These are phyloP conservation scores for Trichoderma gracile DNA, from an alignment of 2,329 filamentous ascomycete genomes.

Conservation along the genomic window DNA sequence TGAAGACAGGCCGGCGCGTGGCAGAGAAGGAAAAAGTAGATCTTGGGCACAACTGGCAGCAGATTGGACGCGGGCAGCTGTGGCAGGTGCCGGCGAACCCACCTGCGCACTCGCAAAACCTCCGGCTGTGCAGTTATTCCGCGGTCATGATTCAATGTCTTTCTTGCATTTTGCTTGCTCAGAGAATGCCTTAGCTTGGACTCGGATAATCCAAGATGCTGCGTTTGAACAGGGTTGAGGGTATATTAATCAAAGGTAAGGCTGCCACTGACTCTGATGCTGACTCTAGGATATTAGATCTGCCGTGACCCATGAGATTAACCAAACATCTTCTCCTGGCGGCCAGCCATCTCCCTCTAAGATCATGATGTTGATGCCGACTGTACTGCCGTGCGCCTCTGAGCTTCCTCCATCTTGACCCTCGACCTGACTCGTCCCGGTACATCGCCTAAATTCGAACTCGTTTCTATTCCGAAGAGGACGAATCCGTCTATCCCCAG, in stretches of 20 bases:
- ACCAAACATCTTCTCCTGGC: background rate
- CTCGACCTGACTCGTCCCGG: too few relatives aligned
- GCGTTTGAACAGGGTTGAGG: too few relatives aligned
- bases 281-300: background rate
- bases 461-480: background rate
- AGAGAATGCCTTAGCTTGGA: too few relatives aligned
- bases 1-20: background rate
- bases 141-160: background rate
- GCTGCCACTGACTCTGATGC: background rate
- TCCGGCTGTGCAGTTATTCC: conserved; percentile 20
- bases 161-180: background rate
- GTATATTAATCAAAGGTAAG: too few relatives aligned
- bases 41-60: background rate
- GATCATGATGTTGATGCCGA: background rate
- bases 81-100: conserved; percentile 11
- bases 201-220: too few relatives aligned
- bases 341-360: background rate
- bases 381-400: background rate
- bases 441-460: background rate
- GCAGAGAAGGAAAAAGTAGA: background rate
- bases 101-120: background rate
- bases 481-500: background rate
- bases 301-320: background rate
- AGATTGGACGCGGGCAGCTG: background rate
- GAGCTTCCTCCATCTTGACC: background rate